Evolutionary conservation across 495 filamentous ascomycete species (phyloP).

Genomic region (Neurospora intermedia): DNA sequence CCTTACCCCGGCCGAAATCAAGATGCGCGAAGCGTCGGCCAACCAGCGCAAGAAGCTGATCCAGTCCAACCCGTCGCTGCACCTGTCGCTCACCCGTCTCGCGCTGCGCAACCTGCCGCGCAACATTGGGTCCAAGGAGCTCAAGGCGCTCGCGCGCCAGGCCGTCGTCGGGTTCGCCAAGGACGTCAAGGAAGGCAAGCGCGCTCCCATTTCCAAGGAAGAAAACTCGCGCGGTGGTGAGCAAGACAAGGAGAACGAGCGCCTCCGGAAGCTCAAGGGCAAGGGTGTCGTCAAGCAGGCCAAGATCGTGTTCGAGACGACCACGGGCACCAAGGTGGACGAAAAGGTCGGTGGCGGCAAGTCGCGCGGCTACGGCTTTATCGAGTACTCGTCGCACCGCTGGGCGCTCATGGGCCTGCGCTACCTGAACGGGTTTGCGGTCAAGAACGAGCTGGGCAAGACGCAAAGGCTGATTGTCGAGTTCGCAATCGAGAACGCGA

Average conservation of each 20-base stretch:
- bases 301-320: conserved; percentile 85
- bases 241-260: conserved; percentile 70
- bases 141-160: conserved; percentile 82
- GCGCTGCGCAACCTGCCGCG: conserved; percentile 87
- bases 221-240: conserved; percentile 68
- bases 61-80: conserved; percentile 77
- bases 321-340: conserved; percentile 65
- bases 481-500: conserved; percentile 97
- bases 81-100: conserved; percentile 86
- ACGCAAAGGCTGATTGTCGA: conserved; percentile 73
- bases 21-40: conserved; percentile 76
- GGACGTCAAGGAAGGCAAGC: conserved; percentile 66
- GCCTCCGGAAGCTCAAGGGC: conserved; percentile 64
- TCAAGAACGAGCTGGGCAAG: conserved; percentile 38
- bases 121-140: conserved; percentile 70
- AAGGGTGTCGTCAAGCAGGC: conserved; percentile 91
- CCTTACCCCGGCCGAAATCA: conserved; percentile 69
- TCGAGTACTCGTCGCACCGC: conserved; percentile 91
- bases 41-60: conserved; percentile 85
- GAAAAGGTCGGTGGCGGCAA: conserved; percentile 60
- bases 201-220: conserved; percentile 74
- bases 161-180: conserved; percentile 87
- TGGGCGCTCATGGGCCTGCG: conserved; percentile 91
- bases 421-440: conserved; percentile 81
- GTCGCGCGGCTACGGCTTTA: conserved; percentile 90